Evolutionary conservation across 192 early-diverging fungal species (phyloP).

Genomic region (Umbelopsis ramanniana): DNA sequence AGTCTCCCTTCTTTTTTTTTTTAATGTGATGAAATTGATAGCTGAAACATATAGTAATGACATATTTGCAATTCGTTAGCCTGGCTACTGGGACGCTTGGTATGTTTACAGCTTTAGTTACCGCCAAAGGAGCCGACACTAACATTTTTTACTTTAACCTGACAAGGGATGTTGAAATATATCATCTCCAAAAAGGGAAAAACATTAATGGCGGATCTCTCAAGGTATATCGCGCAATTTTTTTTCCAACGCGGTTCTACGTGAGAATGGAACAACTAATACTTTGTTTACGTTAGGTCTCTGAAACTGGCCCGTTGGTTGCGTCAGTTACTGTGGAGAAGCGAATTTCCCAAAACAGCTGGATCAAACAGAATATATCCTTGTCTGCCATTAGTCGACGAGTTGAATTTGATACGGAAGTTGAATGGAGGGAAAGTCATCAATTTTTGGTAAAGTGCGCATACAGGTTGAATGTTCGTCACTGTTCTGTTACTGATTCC

Average conservation of each 20-base stretch:
- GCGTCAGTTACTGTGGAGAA: constrained; percentile 72
- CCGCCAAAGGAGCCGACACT: neutral
- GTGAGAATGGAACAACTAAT: neutral
- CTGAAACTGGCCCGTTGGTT: constrained; percentile 82
- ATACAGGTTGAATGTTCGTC: too few relatives aligned
- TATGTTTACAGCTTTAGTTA: neutral
- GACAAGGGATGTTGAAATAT: constrained; percentile 80
- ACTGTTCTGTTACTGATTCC: neutral
- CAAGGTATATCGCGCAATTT: constrained; percentile 32
- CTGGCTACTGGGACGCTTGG: constrained; percentile 61
- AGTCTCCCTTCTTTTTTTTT: neutral
- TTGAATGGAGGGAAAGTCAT: constrained; percentile 93
- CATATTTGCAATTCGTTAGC: constrained; percentile 33
- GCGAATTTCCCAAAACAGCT: constrained; percentile 67
- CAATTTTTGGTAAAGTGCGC: constrained; percentile 69
- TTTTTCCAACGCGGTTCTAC: too few relatives aligned
- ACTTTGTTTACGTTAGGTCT: constrained; percentile 42
- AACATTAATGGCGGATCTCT: constrained; percentile 56
- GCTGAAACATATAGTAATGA: neutral
- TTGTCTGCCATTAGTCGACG: constrained; percentile 70
- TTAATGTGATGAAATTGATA: constrained; percentile 53
- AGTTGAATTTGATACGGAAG: constrained; percentile 86
- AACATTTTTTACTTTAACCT: neutral
- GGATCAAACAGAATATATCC: constrained; percentile 76
- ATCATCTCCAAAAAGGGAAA: constrained; percentile 86